Evolutionary conservation across 2,329 filamentous ascomycete genomes (phyloP), one percentile per base, ranked within the genome.

Genomic region (Pseudohalonectria lignicola): DNA sequence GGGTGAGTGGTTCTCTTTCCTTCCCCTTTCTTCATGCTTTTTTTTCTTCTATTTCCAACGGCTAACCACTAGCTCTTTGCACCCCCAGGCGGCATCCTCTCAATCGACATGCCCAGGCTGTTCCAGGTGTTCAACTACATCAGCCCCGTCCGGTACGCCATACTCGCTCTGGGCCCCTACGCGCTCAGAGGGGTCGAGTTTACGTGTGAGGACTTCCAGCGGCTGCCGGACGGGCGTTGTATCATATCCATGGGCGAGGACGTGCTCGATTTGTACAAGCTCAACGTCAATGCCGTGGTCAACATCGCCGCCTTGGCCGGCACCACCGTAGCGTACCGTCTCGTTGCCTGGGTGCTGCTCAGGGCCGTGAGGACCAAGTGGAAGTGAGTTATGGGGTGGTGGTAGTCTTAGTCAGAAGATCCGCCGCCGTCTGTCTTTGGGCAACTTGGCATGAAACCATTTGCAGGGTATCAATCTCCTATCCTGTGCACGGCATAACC

Each of bases 51-150:
- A 9, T 19, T n/a, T n/a, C 16, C 16, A 34, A 21, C 13, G 3
- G 15, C 32, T n/a, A 20, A 34, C 32, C 32, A 23, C 3, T 2
- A 4, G n/a, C n/a, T n/a, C n/a, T n/a, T n/a, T n/a, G n/a, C n/a
- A 34, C 3, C 19, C 21, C 21, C 19, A 34, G 32, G 32, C 0
- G 82, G 82, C 1, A 65, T 86, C 25, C 70, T 87, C 55, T 82
- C 75, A 40, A 77, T 86, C 45, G 61, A 79, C 47, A 77, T 86
- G 61, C 80, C 82, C 2, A 49, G 54, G 3, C 70, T 86, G 13
- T 71, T 86, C 34, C 63, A 76, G 44, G 76, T 68, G 0, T 68
- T 85, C 52, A 87, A 87, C 53, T 79, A 85, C 53, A 67, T 87
- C 34, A 77, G 70, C 2, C 83, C 83, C 0, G 69, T 85, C 38